Evolutionary conservation across 768 basidiomycete genomes (phyloP).

Genomic region (Termitomyces eurrhizus): DNA sequence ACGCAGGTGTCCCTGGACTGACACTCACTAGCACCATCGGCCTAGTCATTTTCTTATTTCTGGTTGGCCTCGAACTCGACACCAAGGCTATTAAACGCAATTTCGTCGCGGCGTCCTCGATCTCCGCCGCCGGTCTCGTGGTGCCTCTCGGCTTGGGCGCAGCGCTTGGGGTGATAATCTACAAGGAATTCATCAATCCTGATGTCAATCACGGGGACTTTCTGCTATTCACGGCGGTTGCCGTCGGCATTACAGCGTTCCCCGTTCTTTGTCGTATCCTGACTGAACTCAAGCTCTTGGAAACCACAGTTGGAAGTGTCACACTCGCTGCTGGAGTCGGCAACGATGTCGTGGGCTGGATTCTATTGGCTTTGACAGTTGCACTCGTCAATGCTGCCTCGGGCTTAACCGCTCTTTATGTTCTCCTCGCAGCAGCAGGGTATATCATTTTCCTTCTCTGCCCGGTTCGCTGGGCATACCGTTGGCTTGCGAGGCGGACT

Average conservation of each 20-base stretch:
- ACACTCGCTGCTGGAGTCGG: constrained; percentile 81
- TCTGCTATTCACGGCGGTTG: constrained; percentile 83
- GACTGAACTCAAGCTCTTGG: constrained; percentile 75
- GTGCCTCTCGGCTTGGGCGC: constrained; percentile 83
- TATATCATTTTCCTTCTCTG: constrained; percentile 63
- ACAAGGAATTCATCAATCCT: constrained; percentile 58
- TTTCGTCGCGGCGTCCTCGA: constrained; percentile 46
- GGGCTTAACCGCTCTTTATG: constrained; percentile 74
- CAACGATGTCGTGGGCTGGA: constrained; percentile 74
- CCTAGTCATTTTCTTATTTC: constrained; percentile 76
- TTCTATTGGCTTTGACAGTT: constrained; percentile 76
- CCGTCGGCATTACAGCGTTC: constrained; percentile 79
- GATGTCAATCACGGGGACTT: constrained; percentile 73
- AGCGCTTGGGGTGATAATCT: constrained; percentile 67
- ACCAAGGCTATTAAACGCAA: constrained; percentile 63
- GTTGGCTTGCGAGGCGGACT: constrained; percentile 60
- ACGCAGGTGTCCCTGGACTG: constrained; percentile 48
- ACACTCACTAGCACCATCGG: constrained; percentile 74
- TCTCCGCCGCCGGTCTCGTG: constrained; percentile 66
- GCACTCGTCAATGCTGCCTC: constrained; percentile 74
- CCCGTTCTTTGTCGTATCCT: constrained; percentile 84
- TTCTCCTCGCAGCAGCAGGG: constrained; percentile 63
- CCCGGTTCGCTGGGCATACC: constrained; percentile 59
- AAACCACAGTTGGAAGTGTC: constrained; percentile 79
- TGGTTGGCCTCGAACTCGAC: constrained; percentile 85